Evolutionary conservation across 2,329 filamentous ascomycete genomes (phyloP), one percentile per base, ranked within the genome.

Genomic region (Alternaria sp.): DNA sequence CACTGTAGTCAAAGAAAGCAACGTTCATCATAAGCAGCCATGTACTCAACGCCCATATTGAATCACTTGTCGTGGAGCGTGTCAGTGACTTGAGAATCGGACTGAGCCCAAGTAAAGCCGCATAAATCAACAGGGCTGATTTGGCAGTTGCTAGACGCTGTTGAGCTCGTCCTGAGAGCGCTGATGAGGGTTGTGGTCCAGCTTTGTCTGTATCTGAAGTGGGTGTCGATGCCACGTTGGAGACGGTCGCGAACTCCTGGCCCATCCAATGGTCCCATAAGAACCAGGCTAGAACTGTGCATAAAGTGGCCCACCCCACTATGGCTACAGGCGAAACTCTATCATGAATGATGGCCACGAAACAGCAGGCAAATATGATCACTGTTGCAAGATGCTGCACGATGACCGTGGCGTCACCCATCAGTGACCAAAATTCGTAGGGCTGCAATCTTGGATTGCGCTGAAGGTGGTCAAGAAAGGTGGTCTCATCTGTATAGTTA

Each of bases 31-130:
- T 87, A 64, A 99, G 87, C 45, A 99, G 85, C 89, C 93, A 95
- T 74, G 92, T 94, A 52, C 92, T 95, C 83, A 99, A 91, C 59
- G 95, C 93, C 95, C 95, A 99, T 76, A 99, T 99, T 44, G 91
- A 95, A 84, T 99, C 95, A 57, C 88, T 91, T 8, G 92, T 94
- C 5, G 94, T 98, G 5, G 94, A 97, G 52, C 87, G 87, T 0
- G 95, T 99, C n/a, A 99, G 86, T 2, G 94, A 97, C 79, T 97
- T 97, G 63, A 99, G 88, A 66, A 99, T 98, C 0, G 95, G 95
- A 43, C 92, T 97, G 4, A 99, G 86, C 11, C 94, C 95, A 4
- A 98, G 87, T 14, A 99, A 85, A 4, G 93, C 94, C 69, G 91
- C 96, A 81, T 96, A 97, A 72, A 98, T 98, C 51, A 98, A 85